These are phyloP conservation scores for Hypseocharis bilobata DNA, from an alignment of 441 rosid genomes.

Conservation along the genomic window DNA sequence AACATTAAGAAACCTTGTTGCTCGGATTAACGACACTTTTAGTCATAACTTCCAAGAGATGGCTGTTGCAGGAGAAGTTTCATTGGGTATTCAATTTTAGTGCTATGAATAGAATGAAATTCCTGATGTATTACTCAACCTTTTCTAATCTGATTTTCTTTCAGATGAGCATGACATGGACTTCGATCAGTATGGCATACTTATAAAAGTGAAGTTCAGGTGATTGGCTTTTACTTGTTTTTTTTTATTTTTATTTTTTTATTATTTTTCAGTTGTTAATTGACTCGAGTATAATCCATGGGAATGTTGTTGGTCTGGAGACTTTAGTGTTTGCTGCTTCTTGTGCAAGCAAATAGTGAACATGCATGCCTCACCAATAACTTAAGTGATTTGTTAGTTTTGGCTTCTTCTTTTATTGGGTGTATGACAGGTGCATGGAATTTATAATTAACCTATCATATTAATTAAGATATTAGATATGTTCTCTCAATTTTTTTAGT, in stretches of 20 bases:
- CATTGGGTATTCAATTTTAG: constrained; percentile 39
- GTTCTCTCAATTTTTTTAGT: not conserved
- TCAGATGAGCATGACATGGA: constrained; percentile 77
- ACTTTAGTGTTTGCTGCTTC: not conserved
- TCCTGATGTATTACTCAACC: constrained; percentile 8
- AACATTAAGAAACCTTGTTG: constrained; percentile 71
- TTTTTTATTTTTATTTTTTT: not conserved
- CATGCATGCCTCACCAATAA: not conserved
- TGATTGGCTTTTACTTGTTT: constrained; percentile 19
- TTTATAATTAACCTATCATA: not conserved
- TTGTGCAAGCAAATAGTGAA: not conserved
- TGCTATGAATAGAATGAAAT: constrained; percentile 5
- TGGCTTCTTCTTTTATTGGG: not conserved
- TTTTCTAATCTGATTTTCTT: constrained; percentile 22
- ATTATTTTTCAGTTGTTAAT: not conserved
- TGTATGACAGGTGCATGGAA: not conserved
- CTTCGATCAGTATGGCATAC: constrained; percentile 79
- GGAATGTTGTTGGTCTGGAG: not conserved
- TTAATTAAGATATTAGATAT: not conserved
- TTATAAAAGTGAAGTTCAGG: constrained; percentile 91
- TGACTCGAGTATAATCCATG: not conserved
- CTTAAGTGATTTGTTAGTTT: not conserved
- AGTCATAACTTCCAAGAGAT: constrained; percentile 86
- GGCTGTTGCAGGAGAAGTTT: constrained; percentile 97
- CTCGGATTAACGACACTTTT: constrained; percentile 73